Percentiles rank a stretch among this genome's conserved stretches.
These are phyloP conservation scores for Ensete glaucum DNA, from an alignment of 176 grass and related monocot genomes.

Conservation along the genomic window DNA sequence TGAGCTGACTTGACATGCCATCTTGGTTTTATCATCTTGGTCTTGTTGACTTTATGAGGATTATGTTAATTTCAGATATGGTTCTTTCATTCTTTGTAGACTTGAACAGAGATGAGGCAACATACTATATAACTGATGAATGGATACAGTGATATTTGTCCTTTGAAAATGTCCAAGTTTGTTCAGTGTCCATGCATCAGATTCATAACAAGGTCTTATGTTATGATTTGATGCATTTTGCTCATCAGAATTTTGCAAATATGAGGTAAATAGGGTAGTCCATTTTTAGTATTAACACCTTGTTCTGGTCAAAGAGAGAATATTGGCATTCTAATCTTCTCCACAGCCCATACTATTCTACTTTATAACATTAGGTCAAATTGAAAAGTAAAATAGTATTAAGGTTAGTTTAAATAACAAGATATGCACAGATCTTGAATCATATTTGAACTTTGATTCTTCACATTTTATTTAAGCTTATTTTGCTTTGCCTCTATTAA, in stretches of 20 bases:
- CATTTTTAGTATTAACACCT: not conserved
- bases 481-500: not conserved
- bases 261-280: not conserved
- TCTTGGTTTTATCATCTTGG: no score
- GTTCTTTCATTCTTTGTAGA: no score
- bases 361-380: not conserved
- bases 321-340: not conserved
- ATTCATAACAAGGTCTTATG: not conserved
- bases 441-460: not conserved
- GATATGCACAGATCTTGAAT: not conserved
- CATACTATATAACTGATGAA: no score
- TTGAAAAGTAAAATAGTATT: not conserved
- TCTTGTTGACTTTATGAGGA: no score
- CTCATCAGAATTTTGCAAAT: not conserved
- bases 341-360: not conserved
- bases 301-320: not conserved
- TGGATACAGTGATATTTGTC: no score
- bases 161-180: no score
- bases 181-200: no score
- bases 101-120: no score
- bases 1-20: no score
- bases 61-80: no score
- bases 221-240: not conserved
- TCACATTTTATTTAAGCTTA: not conserved
- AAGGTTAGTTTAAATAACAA: not conserved